Conservation (phyloP, 2,329 filamentous ascomycete species). For the Cladosporium sp. region DNA sequence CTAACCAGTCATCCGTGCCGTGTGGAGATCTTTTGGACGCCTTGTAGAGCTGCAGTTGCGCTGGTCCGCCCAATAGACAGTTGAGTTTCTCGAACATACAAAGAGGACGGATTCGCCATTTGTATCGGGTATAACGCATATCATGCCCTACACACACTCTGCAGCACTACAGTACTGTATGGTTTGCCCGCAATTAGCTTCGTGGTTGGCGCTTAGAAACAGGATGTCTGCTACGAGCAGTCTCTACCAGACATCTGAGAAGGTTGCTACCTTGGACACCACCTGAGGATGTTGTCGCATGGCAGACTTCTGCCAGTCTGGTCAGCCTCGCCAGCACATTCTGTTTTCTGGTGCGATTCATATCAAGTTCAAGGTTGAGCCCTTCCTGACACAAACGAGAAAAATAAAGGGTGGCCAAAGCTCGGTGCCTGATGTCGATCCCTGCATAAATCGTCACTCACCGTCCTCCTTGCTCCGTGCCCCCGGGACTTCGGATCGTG, state of each 20-base stretch:
- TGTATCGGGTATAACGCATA: background rate
- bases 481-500: background rate
- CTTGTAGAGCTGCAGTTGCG: background rate
- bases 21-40: background rate
- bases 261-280: background rate
- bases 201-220: background rate
- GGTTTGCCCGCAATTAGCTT: background rate
- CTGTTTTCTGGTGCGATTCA: background rate
- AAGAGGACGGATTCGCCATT: background rate
- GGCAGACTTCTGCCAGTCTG: background rate
- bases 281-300: background rate
- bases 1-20: background rate
- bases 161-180: background rate
- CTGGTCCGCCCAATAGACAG: background rate
- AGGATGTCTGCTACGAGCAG: background rate
- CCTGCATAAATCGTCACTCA: background rate
- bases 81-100: background rate
- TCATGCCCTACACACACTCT: background rate
- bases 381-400: background rate
- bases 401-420: background rate
- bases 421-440: background rate
- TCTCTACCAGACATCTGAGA: background rate
- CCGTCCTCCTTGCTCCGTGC: background rate
- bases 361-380: background rate
- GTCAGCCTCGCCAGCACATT: too few relatives aligned